Conservation (phyloP, 208 protist genomes). For the Trichomonas vaginalis region DNA sequence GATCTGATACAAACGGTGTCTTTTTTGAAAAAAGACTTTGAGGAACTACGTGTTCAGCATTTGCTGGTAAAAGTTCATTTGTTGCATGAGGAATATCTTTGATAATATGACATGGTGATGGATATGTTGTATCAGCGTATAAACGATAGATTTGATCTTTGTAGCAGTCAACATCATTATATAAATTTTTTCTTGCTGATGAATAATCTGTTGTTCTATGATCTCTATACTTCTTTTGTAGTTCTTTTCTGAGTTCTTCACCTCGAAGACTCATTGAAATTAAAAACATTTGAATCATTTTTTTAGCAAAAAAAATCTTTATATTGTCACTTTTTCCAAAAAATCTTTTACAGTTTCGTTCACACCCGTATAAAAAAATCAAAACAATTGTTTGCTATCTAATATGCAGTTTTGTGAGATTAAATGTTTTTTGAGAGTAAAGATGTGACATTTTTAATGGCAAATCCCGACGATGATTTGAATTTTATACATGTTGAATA, state of each 20-base stretch:
- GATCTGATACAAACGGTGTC: not conserved
- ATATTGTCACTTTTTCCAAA: no score
- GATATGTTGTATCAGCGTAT: not conserved
- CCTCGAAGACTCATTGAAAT: not conserved
- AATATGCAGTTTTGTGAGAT: no score
- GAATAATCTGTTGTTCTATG: not conserved
- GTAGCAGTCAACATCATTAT: not conserved
- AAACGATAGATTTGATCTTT: not conserved
- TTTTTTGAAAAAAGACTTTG: not conserved
- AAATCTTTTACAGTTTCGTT: no score
- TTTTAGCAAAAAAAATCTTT: no score
- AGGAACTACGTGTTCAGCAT: not conserved
- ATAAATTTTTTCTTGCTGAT: not conserved
- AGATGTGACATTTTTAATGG: no score
- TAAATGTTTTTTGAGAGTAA: no score
- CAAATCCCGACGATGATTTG: no score
- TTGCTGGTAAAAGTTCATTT: not conserved
- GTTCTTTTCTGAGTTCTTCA: not conserved
- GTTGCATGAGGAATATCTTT: not conserved
- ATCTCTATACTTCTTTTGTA: not conserved
- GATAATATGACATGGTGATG: not conserved
- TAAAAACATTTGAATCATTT: not conserved
- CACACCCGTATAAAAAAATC: no score
- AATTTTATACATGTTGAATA: no score
- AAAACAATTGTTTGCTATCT: no score